Conservation (phyloP, 2,329 filamentous ascomycete species). For the Phoma sp. region DNA sequence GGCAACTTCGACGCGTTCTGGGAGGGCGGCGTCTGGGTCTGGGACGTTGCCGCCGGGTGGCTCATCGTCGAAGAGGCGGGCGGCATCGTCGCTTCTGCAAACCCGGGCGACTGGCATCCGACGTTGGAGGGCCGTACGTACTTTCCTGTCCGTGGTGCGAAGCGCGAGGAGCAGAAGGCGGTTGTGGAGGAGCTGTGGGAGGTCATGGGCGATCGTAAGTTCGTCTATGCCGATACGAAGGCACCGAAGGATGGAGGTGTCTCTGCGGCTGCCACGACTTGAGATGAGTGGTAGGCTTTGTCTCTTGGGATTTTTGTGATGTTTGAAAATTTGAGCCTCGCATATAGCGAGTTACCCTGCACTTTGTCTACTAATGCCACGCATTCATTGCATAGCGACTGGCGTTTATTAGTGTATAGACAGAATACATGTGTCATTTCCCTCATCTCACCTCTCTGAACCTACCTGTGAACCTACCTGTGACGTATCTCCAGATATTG, state of each 20-base stretch:
- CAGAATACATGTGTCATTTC: not conserved
- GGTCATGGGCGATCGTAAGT: conserved; percentile 44
- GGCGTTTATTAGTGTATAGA: not conserved
- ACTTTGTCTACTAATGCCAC: too few species aligned
- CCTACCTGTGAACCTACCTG: not conserved
- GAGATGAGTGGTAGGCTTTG: too few species aligned
- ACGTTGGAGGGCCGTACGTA: conserved; percentile 44
- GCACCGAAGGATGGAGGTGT: not conserved
- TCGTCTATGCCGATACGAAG: conserved; percentile 30
- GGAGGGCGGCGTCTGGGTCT: conserved; percentile 47
- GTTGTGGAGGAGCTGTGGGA: conserved; percentile 46
- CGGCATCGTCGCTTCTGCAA: conserved; percentile 45
- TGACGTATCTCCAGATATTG: too few species aligned
- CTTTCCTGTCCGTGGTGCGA: conserved; percentile 42
- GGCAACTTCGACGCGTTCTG: conserved; percentile 46
- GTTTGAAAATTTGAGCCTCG: too few species aligned
- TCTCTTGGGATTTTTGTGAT: too few species aligned
- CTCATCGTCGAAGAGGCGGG: conserved; percentile 48
- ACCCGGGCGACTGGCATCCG: conserved; percentile 46
- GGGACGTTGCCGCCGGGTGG: conserved; percentile 50
- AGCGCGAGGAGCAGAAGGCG: conserved; percentile 37
- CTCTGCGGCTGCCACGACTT: not conserved
- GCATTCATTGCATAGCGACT: not conserved
- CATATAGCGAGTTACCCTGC: too few species aligned
- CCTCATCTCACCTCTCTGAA: not conserved